Evolutionary conservation across 148 eudicot species (phyloP).

Genomic region (Rhododendron vialii): DNA sequence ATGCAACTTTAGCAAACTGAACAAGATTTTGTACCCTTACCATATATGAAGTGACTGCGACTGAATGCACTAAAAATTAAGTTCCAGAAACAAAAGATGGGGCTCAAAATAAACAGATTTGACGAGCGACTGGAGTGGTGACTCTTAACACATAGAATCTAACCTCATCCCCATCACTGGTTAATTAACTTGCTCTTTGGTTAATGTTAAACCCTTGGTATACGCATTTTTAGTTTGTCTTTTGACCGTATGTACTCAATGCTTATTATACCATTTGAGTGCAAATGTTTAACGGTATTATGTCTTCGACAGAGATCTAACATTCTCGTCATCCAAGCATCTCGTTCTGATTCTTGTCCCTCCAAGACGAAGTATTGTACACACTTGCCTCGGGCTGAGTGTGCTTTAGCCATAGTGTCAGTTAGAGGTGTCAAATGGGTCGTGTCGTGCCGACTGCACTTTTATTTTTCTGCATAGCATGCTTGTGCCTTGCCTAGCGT

Average conservation of each 20-base stretch:
- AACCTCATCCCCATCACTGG: background rate
- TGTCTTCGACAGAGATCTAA: background rate
- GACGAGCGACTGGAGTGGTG: background rate
- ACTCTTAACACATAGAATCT: background rate
- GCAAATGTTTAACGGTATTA: background rate
- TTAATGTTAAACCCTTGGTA: background rate
- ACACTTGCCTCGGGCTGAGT: background rate
- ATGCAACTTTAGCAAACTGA: background rate
- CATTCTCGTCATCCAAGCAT: background rate
- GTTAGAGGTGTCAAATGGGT: background rate
- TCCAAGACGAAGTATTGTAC: background rate
- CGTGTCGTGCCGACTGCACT: background rate
- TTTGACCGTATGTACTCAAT: background rate
- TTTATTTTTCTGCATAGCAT: background rate
- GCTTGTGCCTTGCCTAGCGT: background rate
- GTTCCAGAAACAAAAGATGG: background rate
- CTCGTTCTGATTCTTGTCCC: background rate
- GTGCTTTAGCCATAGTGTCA: background rate
- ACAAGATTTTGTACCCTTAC: background rate
- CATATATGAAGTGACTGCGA: background rate
- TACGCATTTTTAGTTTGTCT: background rate
- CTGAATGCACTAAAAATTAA: background rate
- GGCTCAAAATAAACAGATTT: background rate
- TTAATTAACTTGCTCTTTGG: background rate
- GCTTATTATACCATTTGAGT: background rate